Evolutionary conservation across 148 eudicot genomes (phyloP), one percentile per base, ranked within the genome.

Genomic region (Spergularia marina): DNA sequence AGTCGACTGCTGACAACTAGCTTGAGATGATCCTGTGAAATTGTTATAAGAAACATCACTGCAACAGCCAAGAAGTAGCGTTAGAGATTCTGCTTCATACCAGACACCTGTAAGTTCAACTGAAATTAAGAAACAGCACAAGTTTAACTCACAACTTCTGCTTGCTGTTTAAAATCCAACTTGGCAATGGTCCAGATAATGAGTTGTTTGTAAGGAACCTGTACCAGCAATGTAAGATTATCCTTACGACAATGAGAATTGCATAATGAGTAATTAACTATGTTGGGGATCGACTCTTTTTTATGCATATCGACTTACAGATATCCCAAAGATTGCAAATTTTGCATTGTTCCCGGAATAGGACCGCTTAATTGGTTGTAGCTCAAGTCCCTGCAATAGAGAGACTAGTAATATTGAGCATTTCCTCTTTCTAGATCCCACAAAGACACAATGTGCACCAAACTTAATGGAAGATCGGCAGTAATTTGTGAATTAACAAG

Each of bases 31-130:
- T 10, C 63, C 75, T 4, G 90, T 83, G 68, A 92, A 89, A 81
- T 83, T 84, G 85, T 92, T 92, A 79, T 89, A 86, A 12, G 96
- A 90, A 75, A 90, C 9, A 79, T 92, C 97, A 30, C 97, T 92
- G 76, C 72, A 87, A 59, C 21, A 16, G 39, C 57, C 18, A 70
- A 64, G 14, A 60, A 57, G 56, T 53, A 58, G 21, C 68, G 13
- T 52, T 10, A 64, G 52, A 0, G 4, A 15, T 60, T 34, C 34
- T 70, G 15, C 5, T 20, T 70, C 53, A 11, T 20, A 44, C 18
- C 3, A 53, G 53, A 74, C 44, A 16, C 41, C 67, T 13, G 12
- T 41, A 2, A 40, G 21, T 41, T 40, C 41, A 15, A 39, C 34
- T 12, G 21, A 39, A 13, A 63, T 54, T 41, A 6, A 18, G 40